Base-by-base conservation (phyloP, 306 rosid species). In the Parietaria judaica region DNA sequence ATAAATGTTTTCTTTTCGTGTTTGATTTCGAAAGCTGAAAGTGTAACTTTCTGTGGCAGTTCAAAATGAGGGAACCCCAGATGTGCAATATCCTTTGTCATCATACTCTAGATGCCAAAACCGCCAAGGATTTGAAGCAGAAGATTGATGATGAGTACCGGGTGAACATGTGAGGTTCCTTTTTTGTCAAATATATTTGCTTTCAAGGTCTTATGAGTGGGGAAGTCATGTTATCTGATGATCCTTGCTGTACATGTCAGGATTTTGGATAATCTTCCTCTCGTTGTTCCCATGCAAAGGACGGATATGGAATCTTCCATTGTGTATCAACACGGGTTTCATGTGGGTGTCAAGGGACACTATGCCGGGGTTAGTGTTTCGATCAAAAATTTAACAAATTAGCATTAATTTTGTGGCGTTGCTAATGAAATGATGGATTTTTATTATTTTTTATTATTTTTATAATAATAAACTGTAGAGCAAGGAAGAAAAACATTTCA, bases 191-290 rank as follows among this genome's bases (percentile, higher is more conserved):
- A 70, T 54, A 47, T 54, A 11, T 67, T 39, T 51, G 35, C 61
- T 54, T 14, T 38, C 65, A 59, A 38, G 53, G n/a, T 67, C 36
- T 45, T 48, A 37, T 31, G 36, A 46, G 15, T 41, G 15, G 43
- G 36, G 63, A 65, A 35, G 13, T 57, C 23, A 54, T 14, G 23
- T 63, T 43, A 54, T 45, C 35, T 66, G 37, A 70, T 59, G n/a
- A 11, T 14, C 12, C 34, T 58, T 55, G 67, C 56, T 51, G 37
- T 51, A 64, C 14, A 13, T 52, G 48, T 17, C 72, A 89, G 97
- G 97, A 89, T 89, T 78, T 67, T 89, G 74, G 92, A 89, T 70
- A 86, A 89, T 80, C 88, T 89, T 64, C 97, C 95, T 51, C 72
- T 86, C 71, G 97, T 84, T 63, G 88, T 89, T 55, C 95, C 97